Conservation (phyloP, 2,329 filamentous ascomycete species). For the Beauveria scarabaeidicola region DNA sequence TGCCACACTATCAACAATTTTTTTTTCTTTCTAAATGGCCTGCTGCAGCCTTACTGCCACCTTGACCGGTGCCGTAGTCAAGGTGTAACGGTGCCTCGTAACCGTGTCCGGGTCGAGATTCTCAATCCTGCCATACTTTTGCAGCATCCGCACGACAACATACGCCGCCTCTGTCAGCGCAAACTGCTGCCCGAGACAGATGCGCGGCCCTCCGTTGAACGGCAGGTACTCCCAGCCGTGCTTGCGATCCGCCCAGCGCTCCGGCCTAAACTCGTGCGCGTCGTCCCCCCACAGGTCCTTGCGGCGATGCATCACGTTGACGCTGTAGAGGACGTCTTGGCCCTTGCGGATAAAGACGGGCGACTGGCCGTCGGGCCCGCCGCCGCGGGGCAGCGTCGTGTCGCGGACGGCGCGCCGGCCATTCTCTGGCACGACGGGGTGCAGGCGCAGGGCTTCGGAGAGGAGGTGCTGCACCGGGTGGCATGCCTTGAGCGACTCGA, state of each 20-base stretch:
- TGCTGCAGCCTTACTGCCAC: background rate
- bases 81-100: background rate
- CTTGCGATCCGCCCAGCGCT: constrained; percentile 26
- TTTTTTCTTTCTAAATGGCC: too few species aligned
- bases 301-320: constrained; percentile 24
- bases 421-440: constrained; percentile 26
- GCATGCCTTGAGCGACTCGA: background rate
- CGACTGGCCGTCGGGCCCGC: constrained; percentile 24
- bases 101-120: background rate
- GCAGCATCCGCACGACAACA: background rate
- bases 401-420: constrained; percentile 21
- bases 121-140: background rate
- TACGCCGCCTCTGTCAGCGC: constrained; percentile 3
- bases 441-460: constrained; percentile 21
- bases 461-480: constrained; percentile 15
- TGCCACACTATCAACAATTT: background rate
- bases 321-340: constrained; percentile 15
- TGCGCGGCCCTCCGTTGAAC: constrained; percentile 13
- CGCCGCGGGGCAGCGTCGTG: constrained; percentile 27
- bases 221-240: constrained; percentile 25
- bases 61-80: background rate
- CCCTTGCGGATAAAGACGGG: constrained; percentile 25
- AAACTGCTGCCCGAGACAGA: constrained; percentile 22
- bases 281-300: constrained; percentile 28
- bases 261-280: constrained; percentile 26